A percentile compares a stretch with the other conserved stretches of the same genome.
These are phyloP conservation scores for Sphagnum contortum DNA, from an alignment of 225 moss, liverwort and hornwort species.

Conservation along the genomic window DNA sequence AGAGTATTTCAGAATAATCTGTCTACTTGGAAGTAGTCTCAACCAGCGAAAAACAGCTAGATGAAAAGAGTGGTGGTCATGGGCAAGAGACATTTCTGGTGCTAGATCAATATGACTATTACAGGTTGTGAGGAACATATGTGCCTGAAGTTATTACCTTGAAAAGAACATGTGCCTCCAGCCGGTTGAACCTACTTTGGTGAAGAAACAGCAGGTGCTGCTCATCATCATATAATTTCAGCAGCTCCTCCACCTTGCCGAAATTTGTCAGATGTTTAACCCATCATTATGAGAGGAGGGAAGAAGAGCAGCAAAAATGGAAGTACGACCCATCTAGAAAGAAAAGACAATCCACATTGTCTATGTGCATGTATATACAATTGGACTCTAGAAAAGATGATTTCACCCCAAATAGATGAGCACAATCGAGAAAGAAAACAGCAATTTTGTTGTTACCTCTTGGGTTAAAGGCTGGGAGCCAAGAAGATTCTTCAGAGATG, in stretches of 20 bases:
- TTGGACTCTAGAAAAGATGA: too few species aligned
- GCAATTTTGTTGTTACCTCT: constrained; percentile 11
- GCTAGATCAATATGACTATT: neutral
- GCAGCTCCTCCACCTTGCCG: constrained; percentile 17
- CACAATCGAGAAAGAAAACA: too few species aligned
- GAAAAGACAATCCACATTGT: too few species aligned
- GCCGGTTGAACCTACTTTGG: constrained; percentile 5
- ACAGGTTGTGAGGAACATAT: neutral
- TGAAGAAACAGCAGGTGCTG: constrained; percentile 25
- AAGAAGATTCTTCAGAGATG: constrained; percentile 27
- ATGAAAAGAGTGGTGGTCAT: neutral
- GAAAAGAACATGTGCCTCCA: constrained; percentile 26
- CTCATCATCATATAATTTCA: constrained; percentile 22
- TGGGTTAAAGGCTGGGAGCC: constrained; percentile 1
- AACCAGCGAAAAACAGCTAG: neutral
- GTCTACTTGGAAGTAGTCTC: too few species aligned
- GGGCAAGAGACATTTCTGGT: neutral
- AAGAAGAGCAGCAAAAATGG: too few species aligned
- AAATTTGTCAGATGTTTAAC: too few species aligned
- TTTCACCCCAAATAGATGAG: too few species aligned
- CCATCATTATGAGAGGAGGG: too few species aligned
- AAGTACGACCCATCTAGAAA: too few species aligned
- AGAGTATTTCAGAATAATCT: too few species aligned
- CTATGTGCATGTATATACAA: too few species aligned
- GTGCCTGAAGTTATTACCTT: constrained; percentile 14